Evolutionary conservation across 2,329 filamentous ascomycete species (phyloP).

Genomic region (Microascus cirrosus): DNA sequence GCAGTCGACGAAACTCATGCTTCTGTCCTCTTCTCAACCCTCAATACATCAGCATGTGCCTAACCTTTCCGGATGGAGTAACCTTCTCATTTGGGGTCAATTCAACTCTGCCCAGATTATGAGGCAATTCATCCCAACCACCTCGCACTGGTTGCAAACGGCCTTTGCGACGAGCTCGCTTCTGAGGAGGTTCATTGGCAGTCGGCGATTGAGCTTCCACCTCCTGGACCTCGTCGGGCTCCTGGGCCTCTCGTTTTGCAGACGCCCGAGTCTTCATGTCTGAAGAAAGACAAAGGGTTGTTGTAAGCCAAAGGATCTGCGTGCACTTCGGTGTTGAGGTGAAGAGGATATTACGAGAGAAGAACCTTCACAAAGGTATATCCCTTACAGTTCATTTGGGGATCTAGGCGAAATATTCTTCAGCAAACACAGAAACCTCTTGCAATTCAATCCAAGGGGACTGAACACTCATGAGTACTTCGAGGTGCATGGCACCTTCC

Average conservation of each 20-base stretch:
- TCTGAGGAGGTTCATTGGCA: neutral
- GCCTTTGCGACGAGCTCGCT: neutral
- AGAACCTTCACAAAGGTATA: no score
- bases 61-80: neutral
- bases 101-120: neutral
- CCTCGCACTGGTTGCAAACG: neutral
- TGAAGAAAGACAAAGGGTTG: neutral
- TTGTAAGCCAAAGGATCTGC: neutral
- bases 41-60: neutral
- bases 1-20: neutral
- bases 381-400: no score
- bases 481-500: neutral
- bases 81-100: neutral
- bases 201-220: neutral
- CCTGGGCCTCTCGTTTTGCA: neutral
- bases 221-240: neutral
- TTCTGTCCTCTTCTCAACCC: neutral
- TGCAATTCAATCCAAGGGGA: no score
- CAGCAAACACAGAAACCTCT: neutral
- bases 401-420: neutral
- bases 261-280: neutral
- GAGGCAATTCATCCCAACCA: constrained; percentile 1
- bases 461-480: neutral
- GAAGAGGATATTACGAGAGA: no score
- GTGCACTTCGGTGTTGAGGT: neutral